Conservation (phyloP, 2,329 filamentous ascomycete genomes). For the Pseudohalonectria lignicola region DNA sequence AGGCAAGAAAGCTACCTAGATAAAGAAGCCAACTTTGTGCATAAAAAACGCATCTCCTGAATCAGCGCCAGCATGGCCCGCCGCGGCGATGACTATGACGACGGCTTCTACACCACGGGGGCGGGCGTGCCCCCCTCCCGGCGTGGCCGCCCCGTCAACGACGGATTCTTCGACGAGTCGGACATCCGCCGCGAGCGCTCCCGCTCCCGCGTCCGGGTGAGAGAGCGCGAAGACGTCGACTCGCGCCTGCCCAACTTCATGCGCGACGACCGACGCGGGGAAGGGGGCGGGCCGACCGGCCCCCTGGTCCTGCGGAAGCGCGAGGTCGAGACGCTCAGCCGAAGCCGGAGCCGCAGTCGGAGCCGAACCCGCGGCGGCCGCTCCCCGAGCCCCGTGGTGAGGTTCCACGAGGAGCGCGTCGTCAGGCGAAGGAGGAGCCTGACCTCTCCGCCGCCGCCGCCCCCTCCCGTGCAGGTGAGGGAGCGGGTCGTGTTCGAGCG, state of each 20-base stretch:
- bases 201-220: constrained; percentile 22
- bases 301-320: constrained; percentile 42
- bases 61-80: no score
- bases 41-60: no score
- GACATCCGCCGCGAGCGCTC: background rate
- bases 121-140: background rate
- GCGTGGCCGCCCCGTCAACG: background rate
- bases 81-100: constrained; percentile 3
- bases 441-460: constrained; percentile 21
- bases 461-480: constrained; percentile 17
- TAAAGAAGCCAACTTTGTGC: no score
- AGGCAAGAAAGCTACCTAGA: no score
- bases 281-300: constrained; percentile 32
- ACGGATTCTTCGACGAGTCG: no score
- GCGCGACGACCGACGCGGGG: constrained; percentile 34
- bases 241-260: constrained; percentile 37
- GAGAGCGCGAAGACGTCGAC: constrained; percentile 31
- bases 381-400: constrained; percentile 26
- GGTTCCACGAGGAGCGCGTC: constrained; percentile 24
- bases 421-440: constrained; percentile 30
- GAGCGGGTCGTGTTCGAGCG: constrained; percentile 17
- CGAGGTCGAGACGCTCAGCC: constrained; percentile 44
- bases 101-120: constrained; percentile 3
- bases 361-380: constrained; percentile 29
- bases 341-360: no score